A percentile compares a stretch with the other conserved stretches of the same genome.
Evolutionary conservation across 2,329 filamentous ascomycete genomes (phyloP).

Genomic region (Lachnellula occidentalis): DNA sequence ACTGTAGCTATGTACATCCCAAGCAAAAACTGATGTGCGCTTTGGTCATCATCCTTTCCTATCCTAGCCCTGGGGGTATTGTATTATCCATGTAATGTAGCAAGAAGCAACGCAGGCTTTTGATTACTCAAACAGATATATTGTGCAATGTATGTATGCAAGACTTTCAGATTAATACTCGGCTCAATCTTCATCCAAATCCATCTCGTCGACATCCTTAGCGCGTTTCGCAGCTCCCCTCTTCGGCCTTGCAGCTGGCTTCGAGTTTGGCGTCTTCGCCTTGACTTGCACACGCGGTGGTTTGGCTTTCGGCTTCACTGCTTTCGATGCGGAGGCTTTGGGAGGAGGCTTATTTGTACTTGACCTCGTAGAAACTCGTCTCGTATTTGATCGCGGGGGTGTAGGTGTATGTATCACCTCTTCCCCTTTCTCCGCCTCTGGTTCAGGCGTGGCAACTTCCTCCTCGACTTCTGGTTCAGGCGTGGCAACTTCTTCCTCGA

Average conservation of each 20-base stretch:
- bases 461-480: slow-evolving; percentile 2
- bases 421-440: slow-evolving; percentile 14
- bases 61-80: background rate
- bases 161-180: background rate
- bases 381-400: slow-evolving; percentile 12
- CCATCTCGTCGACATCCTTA: slow-evolving; percentile 14
- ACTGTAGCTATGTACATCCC: background rate
- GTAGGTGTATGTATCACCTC: slow-evolving; percentile 18
- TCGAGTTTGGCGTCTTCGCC: background rate
- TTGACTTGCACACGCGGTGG: slow-evolving; percentile 5
- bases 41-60: background rate
- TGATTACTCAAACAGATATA: background rate
- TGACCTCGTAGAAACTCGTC: slow-evolving; percentile 1
- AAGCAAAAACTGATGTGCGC: background rate
- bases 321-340: slow-evolving; percentile 7
- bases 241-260: slow-evolving; percentile 4
- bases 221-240: slow-evolving; percentile 11
- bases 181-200: slow-evolving; percentile 2
- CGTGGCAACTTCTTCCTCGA: background rate
- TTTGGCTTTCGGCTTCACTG: background rate
- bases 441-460: background rate
- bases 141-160: background rate
- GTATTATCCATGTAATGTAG: background rate
- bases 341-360: slow-evolving; percentile 6
- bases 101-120: background rate